Percentiles rank a stretch among this genome's conserved stretches.
Evolutionary conservation across 2,329 filamentous ascomycete genomes (phyloP).

Genomic region (Pseudocercospora fuligena): DNA sequence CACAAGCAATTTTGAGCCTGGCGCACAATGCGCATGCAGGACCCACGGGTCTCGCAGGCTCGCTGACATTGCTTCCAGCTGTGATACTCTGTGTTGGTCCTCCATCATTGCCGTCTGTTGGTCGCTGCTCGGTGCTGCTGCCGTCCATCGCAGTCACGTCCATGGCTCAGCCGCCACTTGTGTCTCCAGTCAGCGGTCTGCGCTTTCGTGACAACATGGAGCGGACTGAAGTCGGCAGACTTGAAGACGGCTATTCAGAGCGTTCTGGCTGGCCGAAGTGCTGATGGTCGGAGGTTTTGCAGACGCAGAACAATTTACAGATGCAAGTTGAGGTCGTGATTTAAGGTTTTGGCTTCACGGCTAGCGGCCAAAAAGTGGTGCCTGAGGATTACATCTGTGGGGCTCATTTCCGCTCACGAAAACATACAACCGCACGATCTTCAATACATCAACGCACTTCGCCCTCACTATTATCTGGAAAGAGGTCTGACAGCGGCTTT

Average conservation of each 20-base stretch:
- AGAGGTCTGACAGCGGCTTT: too few relatives aligned
- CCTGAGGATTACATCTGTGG: not conserved
- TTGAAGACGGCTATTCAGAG: not conserved
- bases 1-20: not conserved
- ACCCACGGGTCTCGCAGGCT: not conserved
- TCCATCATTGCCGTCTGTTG: not conserved
- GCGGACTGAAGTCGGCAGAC: not conserved
- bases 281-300: not conserved
- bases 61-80: not conserved
- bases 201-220: slow-evolving; percentile 7
- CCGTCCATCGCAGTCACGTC: not conserved
- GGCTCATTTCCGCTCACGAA: too few relatives aligned
- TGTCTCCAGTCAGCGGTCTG: not conserved
- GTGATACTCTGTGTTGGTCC: not conserved
- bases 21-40: not conserved
- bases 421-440: too few relatives aligned
- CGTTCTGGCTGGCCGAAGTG: not conserved
- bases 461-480: too few relatives aligned
- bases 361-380: not conserved
- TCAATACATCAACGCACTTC: too few relatives aligned
- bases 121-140: not conserved
- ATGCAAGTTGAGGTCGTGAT: not conserved
- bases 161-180: slow-evolving; percentile 4
- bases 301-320: not conserved
- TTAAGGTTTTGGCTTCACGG: not conserved